Conservation (phyloP, 306 rosid genomes). For the Trifolium dubium region DNA sequence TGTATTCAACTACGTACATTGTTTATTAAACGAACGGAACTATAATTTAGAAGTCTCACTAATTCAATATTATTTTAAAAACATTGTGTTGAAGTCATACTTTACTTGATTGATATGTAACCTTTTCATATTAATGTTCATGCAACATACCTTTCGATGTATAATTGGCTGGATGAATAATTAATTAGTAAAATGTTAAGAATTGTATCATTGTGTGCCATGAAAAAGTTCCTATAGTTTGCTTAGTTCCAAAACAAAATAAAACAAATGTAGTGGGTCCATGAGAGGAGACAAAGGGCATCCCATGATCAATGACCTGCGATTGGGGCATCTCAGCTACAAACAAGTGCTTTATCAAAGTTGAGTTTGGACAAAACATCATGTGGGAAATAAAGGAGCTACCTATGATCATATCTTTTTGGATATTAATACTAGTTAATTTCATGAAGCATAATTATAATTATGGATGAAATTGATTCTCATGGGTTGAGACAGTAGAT, state of each 20-base stretch:
- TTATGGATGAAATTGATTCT: conserved; percentile 51
- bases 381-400: conserved; percentile 25
- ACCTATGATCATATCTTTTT: conserved; percentile 34
- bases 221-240: conserved; percentile 40
- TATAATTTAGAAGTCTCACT: too few relatives aligned
- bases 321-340: conserved; percentile 56
- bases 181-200: neutral
- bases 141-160: neutral
- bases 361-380: conserved; percentile 41
- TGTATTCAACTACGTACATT: too few relatives aligned
- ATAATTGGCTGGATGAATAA: neutral
- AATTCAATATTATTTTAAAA: neutral
- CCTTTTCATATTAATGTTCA: neutral
- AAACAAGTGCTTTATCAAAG: conserved; percentile 48
- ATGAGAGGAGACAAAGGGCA: conserved; percentile 72
- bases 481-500: conserved; percentile 41
- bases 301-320: conserved; percentile 78
- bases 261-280: conserved; percentile 66
- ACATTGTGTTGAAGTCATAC: neutral
- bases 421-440: conserved; percentile 33
- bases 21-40: too few relatives aligned
- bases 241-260: conserved; percentile 48
- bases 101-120: neutral
- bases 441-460: conserved; percentile 47
- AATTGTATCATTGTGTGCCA: conserved; percentile 36